These are phyloP conservation scores for Capronia epimyces DNA, from an alignment of 2,329 filamentous ascomycete species.

Conservation along the genomic window DNA sequence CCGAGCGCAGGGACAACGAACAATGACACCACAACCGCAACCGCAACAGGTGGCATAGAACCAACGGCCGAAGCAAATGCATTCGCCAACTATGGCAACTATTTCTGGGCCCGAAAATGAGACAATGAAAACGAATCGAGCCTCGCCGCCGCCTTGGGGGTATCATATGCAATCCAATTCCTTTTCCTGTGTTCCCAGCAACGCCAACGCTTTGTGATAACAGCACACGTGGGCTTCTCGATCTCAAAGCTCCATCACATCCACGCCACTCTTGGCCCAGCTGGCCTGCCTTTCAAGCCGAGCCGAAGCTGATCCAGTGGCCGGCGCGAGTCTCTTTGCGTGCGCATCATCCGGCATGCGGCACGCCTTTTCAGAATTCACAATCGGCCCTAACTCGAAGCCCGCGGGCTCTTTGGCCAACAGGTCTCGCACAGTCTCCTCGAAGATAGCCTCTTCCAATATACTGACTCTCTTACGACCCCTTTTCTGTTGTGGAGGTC, in stretches of 20 bases:
- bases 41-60: neutral
- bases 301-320: conserved; percentile 26
- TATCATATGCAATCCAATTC: conserved; percentile 19
- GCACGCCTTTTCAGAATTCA: conserved; percentile 57
- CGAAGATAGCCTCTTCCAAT: conserved; percentile 48
- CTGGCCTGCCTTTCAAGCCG: conserved; percentile 26
- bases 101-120: conserved; percentile 26
- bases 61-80: neutral
- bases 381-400: conserved; percentile 45
- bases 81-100: conserved; percentile 16
- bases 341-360: conserved; percentile 43
- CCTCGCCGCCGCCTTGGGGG: conserved; percentile 1
- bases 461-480: conserved; percentile 21
- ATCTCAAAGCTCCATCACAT: conserved; percentile 18
- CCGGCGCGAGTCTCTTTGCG: conserved; percentile 30
- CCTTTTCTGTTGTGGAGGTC: conserved; percentile 32
- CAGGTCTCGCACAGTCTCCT: conserved; percentile 52
- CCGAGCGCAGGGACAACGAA: neutral
- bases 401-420: conserved; percentile 37
- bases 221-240: conserved; percentile 2
- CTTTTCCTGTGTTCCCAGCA: conserved; percentile 6
- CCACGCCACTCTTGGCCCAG: conserved; percentile 4
- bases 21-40: conserved; percentile 1
- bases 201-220: conserved; percentile 23
- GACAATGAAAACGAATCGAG: conserved; percentile 1